Percentiles rank a stretch among this genome's conserved stretches.
These are phyloP conservation scores for Rosa lucieae DNA, from an alignment of 306 rosid genomes.

Conservation along the genomic window DNA sequence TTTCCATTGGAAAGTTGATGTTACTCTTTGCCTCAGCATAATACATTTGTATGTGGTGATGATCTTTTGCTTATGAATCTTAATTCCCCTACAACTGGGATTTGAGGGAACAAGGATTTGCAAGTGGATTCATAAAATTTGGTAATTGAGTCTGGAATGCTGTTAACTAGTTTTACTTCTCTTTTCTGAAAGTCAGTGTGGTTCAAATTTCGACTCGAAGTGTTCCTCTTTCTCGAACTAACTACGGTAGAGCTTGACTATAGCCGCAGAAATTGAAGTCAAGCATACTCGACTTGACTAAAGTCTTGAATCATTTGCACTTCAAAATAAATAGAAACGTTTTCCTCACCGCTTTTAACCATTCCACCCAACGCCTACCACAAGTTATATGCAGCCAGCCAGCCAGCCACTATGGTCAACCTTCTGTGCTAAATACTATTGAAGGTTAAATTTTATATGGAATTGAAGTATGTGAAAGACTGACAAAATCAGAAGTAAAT, in stretches of 20 bases:
- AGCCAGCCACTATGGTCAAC: no score
- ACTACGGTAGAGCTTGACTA: background rate
- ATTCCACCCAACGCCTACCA: no score
- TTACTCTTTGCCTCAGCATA: background rate
- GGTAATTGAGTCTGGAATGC: background rate
- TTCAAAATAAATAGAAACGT: background rate
- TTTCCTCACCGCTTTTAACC: no score
- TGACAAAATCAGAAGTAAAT: background rate
- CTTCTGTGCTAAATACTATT: background rate
- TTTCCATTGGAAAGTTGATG: background rate
- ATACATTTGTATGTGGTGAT: background rate
- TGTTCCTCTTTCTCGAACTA: background rate
- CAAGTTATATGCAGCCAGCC: no score
- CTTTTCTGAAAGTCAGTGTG: background rate
- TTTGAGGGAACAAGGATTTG: background rate
- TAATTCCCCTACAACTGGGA: background rate
- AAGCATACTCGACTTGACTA: background rate
- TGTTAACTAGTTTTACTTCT: background rate
- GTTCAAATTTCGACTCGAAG: background rate
- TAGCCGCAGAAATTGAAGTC: background rate
- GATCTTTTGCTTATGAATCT: background rate
- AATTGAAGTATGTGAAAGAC: background rate
- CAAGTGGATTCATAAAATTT: background rate
- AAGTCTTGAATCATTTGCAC: background rate
- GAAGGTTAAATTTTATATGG: background rate